Base-by-base conservation (phyloP, 805 yeast species). In the Myxozyma monticola region DNA sequence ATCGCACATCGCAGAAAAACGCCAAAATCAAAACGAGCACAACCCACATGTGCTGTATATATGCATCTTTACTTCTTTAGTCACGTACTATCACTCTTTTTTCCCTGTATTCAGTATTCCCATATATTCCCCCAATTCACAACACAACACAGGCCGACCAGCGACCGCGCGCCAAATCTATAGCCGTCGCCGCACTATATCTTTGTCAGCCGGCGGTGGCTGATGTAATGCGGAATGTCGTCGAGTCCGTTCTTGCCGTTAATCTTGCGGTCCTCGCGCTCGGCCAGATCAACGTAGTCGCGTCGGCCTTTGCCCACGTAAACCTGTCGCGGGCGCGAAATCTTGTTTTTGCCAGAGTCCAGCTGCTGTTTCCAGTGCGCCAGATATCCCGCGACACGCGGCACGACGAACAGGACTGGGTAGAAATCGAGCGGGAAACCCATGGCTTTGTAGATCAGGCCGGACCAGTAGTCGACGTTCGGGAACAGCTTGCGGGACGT, bases 291-390 rank as follows among this genome's bases (percentile, higher is more conserved):
- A n/a, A 54, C 37, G 41, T 54, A 54, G 33, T 54, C 57, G 29
- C 57, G 56, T 7, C 57, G 45, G 25, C 38, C 18, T 25, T 49
- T 45, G 34, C 57, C 57, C 29, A 54, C 49, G 28, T 54, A 54
- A 10, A 54, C 51, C 38, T 54, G 57, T 24, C 57, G 29, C 7
- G 57, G 57, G 10, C 57, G 43, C 14, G 57, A 54, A 29, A 54
- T 54, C 37, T 51, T 54, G 45, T 54, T 54, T 39, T 54, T 54
- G 26, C 49, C 49, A 5, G 55, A 49, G 24, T 54, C 57, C 15
- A 54, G 48, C 48, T 54, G 57, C 38, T 54, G 57, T 25, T 54
- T 54, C 57, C 57, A 54, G 44, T 54, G 57, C 24, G 57, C 57
- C 20, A 54, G 54, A 34, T 54, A 54, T 12, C 57, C 57, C 7